Percentiles rank a stretch among this genome's conserved stretches.
Conservation (phyloP, 495 filamentous ascomycete genomes). For the Rostrohypoxylon terebratum region DNA sequence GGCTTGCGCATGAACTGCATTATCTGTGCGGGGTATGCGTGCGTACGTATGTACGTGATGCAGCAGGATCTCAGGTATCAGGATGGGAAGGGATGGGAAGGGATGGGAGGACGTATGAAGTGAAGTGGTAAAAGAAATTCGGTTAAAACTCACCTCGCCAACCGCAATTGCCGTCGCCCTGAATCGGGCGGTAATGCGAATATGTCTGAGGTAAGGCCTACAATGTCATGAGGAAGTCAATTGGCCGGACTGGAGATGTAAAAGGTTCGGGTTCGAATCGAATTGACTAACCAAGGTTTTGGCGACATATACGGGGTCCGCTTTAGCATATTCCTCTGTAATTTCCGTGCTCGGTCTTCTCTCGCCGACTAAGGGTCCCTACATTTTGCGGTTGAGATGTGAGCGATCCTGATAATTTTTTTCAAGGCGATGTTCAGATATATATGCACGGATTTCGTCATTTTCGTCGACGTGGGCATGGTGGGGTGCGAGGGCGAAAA, state of each 20-base stretch:
- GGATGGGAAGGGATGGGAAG: not conserved
- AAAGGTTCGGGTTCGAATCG: conserved; percentile 9
- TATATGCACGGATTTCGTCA: not conserved
- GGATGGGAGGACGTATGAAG: not conserved
- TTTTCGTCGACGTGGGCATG: not conserved
- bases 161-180: conserved; percentile 95
- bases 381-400: conserved; percentile 45
- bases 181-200: conserved; percentile 86
- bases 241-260: conserved; percentile 17
- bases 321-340: conserved; percentile 88
- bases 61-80: conserved; percentile 22
- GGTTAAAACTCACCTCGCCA: conserved; percentile 82
- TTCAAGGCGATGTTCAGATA: not conserved
- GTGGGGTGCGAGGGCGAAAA: not conserved
- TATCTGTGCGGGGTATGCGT: conserved; percentile 35
- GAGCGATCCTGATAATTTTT: conserved; percentile 11
- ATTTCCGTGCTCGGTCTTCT: conserved; percentile 82
- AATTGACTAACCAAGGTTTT: conserved; percentile 81
- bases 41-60: conserved; percentile 33
- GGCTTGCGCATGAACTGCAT: conserved; percentile 28
- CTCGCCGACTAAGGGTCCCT: conserved; percentile 87
- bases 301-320: conserved; percentile 82
- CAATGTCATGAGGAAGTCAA: conserved; percentile 31
- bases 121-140: conserved; percentile 25
- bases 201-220: conserved; percentile 87